phyloP scores from a whole-genome alignment of 164 flowering plant species.

The Nelumbo lutea region DNA sequence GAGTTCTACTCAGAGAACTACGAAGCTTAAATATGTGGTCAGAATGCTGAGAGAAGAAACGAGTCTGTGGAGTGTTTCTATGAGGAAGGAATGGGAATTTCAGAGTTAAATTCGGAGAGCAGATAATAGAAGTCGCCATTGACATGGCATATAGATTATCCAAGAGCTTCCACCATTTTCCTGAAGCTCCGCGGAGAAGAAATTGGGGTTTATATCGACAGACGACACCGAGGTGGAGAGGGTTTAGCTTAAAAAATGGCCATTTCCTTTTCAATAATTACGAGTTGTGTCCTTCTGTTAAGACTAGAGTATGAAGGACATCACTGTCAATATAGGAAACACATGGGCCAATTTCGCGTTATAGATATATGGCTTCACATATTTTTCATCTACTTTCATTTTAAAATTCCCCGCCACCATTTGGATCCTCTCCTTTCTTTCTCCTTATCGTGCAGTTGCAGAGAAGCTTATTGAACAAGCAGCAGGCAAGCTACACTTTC shows the following conservation, averaged over 20 bases:
- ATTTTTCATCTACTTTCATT: background rate
- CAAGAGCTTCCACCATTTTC: background rate
- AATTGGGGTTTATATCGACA: background rate
- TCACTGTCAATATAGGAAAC: background rate
- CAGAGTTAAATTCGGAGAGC: conserved; percentile 3
- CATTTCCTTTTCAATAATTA: background rate
- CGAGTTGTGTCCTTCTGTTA: background rate
- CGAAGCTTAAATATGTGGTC: conserved; percentile 4
- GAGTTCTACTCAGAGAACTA: background rate
- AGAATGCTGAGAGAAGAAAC: background rate
- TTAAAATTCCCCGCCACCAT: conserved; percentile 30
- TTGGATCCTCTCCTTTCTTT: background rate
- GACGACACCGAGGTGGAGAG: background rate
- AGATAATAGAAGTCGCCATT: conserved; percentile 8
- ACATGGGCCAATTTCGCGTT: conserved; percentile 4
- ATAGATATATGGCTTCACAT: background rate
- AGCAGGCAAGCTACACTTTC: too few relatives aligned
- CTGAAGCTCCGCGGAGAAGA: background rate
- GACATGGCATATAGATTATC: conserved; percentile 5
- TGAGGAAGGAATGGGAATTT: background rate
- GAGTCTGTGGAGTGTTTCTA: background rate
- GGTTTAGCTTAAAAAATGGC: conserved; percentile 3
- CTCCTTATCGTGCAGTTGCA: background rate
- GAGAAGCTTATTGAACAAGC: background rate
- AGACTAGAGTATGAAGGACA: background rate